phyloP scores from a whole-genome alignment of 345 rosid species.

The Salix suchowensis region DNA sequence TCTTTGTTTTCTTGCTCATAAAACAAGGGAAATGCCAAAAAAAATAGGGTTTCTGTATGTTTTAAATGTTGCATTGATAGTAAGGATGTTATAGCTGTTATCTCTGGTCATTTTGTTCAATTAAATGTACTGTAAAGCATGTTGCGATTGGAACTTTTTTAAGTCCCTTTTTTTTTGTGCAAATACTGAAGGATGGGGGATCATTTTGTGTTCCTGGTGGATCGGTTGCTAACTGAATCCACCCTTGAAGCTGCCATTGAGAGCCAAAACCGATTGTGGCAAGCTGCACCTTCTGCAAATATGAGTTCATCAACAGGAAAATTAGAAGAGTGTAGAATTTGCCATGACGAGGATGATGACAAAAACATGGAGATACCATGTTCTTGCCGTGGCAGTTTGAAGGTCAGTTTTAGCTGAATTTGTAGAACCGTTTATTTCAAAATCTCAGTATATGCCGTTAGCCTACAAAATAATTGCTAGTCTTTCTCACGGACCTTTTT shows the following conservation, averaged over 20 bases:
- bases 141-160: background rate
- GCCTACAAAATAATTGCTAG: background rate
- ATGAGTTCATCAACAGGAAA: conserved; percentile 34
- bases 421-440: background rate
- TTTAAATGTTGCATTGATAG: background rate
- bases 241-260: conserved; percentile 40
- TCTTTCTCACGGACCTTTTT: background rate
- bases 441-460: background rate
- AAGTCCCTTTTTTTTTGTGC: conserved; percentile 1
- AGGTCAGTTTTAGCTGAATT: conserved; percentile 39
- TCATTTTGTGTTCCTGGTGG: conserved; percentile 63
- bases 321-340: conserved; percentile 68
- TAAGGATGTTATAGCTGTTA: background rate
- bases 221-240: conserved; percentile 47
- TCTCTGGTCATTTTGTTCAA: background rate
- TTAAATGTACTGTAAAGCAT: background rate
- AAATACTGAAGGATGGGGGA: conserved; percentile 59
- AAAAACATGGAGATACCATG: conserved; percentile 75
- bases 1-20: background rate
- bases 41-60: background rate
- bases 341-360: conserved; percentile 84
- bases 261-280: conserved; percentile 16
- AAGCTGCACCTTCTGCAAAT: conserved; percentile 12
- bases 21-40: conserved; percentile 1
- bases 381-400: conserved; percentile 81